Conservation (phyloP, 1,284 basidiomycete genomes). For the Coriolopsis trogii region DNA sequence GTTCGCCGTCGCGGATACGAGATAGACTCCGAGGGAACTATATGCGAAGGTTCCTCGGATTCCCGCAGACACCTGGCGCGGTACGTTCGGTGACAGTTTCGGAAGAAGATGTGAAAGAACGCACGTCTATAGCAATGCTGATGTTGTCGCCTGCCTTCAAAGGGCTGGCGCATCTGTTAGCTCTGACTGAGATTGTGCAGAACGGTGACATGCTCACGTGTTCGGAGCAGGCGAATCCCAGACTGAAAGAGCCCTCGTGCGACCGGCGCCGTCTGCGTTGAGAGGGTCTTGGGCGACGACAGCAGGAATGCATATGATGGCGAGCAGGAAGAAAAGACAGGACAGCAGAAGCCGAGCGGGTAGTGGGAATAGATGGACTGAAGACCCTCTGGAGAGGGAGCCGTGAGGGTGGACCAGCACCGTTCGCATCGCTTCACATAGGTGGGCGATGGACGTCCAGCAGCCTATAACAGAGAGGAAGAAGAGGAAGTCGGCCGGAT, state of each 20-base stretch:
- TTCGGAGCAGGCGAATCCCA: constrained; percentile 47
- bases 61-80: constrained; percentile 43
- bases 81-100: constrained; percentile 3
- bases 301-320: constrained; percentile 6
- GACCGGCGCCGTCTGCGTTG: too few relatives aligned
- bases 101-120: constrained; percentile 11
- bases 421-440: constrained; percentile 24
- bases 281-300: constrained; percentile 32
- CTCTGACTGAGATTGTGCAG: neutral
- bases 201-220: constrained; percentile 39
- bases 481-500: constrained; percentile 3
- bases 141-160: constrained; percentile 40
- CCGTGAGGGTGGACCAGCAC: constrained; percentile 26
- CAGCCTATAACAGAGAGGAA: constrained; percentile 12
- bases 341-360: constrained; percentile 17
- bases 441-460: constrained; percentile 17
- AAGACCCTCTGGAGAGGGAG: constrained; percentile 9
- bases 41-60: constrained; percentile 44
- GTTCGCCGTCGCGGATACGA: constrained; percentile 45
- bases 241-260: constrained; percentile 53
- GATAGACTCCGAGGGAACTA: constrained; percentile 49
- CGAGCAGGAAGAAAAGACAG: constrained; percentile 12
- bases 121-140: constrained; percentile 48
- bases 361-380: neutral
- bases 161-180: constrained; percentile 20